Evolutionary conservation across 345 rosid genomes (phyloP), one percentile per base, ranked within the genome.

Genomic region (Acer campestre): DNA sequence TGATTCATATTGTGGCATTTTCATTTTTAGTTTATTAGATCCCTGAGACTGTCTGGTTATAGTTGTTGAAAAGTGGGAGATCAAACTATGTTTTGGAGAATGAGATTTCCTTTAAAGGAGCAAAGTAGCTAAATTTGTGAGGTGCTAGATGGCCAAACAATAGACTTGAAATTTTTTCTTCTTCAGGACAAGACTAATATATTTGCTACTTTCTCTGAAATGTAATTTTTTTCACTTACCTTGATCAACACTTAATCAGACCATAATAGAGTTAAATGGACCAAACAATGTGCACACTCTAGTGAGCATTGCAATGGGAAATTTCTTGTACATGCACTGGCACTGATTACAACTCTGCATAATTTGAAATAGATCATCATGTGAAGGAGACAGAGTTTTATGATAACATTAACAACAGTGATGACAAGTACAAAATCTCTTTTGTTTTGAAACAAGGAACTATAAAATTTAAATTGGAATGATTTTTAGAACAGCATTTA

Each of bases 301-400:
- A n/a, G 40, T 13, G 17, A 12, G 67, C 40, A 29, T 63, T 29
- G 17, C 40, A 63, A 63, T 27, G 13, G 64, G 62, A 16, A 23
- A 22, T 63, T 63, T n/a, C 64, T 59, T 59, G 64, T 53, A 53
- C n/a, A 16, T 53, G 56, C 56, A 4, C 7, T 3, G n/a, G 56
- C 58, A 53, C n/a, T 16, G 58, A 53, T 53, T 18, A 53, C 7
- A 23, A 71, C 55, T 40, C 35, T n/a, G 55, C 10, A 61, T 38
- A 59, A n/a, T 73, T 68, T 68, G 65, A 20, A 10, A 61, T 49
- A 65, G 63, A 70, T 22, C 48, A 14, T 61, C 40, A 27, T 64
- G 35, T 29, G 70, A 29, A 17, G 56, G 68, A 56, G 82, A 75
- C 23, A 40, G 61, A 53, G 53, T 71, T 27, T 20, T 23, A 18